phyloP scores from a whole-genome alignment of 2,329 filamentous ascomycete species.

The Gaeumannomyces tritici region DNA sequence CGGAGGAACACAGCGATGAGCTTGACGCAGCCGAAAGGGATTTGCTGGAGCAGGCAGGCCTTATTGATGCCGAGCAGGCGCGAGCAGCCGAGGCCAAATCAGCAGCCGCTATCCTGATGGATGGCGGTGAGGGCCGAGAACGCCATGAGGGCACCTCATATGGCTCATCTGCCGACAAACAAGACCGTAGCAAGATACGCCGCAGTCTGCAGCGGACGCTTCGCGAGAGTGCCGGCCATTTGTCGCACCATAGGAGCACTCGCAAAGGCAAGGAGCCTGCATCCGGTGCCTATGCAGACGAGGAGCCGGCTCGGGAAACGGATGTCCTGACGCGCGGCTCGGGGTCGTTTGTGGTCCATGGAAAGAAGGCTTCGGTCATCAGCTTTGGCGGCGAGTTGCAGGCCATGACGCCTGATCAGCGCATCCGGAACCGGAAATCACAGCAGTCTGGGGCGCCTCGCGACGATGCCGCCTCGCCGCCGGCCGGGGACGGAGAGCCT shows the following conservation, averaged over 20 bases:
- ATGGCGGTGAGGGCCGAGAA: not conserved
- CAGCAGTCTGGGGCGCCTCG: conserved; percentile 30
- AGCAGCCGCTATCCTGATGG: not conserved
- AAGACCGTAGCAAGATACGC: conserved; percentile 60
- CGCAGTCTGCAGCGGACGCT: conserved; percentile 85
- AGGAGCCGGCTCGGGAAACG: conserved; percentile 18
- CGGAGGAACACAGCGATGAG: conserved; percentile 21
- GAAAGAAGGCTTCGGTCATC: conserved; percentile 95
- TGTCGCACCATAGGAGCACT: conserved; percentile 58
- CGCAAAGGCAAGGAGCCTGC: conserved; percentile 60
- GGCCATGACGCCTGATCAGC: conserved; percentile 59
- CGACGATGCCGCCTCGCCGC: conserved; percentile 20
- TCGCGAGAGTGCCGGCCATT: conserved; percentile 64
- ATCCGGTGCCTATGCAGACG: not conserved
- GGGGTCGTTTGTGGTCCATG: conserved; percentile 90
- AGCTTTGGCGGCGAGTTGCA: conserved; percentile 93
- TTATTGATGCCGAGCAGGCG: conserved; percentile 35
- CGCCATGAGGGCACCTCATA: not conserved
- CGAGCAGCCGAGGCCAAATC: conserved; percentile 28
- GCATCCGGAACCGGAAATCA: conserved; percentile 53
- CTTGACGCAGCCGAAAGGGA: conserved; percentile 60
- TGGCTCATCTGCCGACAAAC: conserved; percentile 26
- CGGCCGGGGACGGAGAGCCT: not conserved
- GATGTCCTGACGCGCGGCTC: conserved; percentile 69
- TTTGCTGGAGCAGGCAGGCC: conserved; percentile 56